Evolutionary conservation across 371 early-diverging fungal species (phyloP), one percentile per base, ranked within the genome.

Genomic region (Phascolomyces articulosus): DNA sequence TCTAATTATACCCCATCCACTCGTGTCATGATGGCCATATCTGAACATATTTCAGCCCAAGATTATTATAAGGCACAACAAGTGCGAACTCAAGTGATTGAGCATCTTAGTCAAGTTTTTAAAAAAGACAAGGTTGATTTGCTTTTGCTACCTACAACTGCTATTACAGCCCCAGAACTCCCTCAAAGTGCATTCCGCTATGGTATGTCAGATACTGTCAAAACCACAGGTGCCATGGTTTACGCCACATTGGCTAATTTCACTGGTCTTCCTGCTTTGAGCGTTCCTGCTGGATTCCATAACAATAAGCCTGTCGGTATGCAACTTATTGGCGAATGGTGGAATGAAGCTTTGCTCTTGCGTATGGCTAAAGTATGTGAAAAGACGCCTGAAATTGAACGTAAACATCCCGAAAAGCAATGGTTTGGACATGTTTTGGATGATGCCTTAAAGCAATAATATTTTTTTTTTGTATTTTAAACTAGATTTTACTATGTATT

Each of bases 311-410:
- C 91, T 8, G 76, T 90, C 34, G 90, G 87, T n/a, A 59, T 90
- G 57, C 93, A 92, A 57, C 83, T 92, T 58, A 86, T 87, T 82
- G 83, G 83, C 6, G 73, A 82, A 59, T 92, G 93, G 93, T 91
- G 83, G 79, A 77, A 88, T 59, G 91, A 91, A 69, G 87, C 81
- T 44, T 56, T 82, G 18, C 67, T 90, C 18, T 73, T 87, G 49
- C 78, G 87, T 34, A 74, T 89, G 54, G 90, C 86, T 8, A 80
- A 72, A 54, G 73, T 83, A 0, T 77, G 80, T 47, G 90, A 89
- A 49, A 65, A 69, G 13, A 26, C 34, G 11, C 69, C 79, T 4
- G 68, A 57, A 23, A 55, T 76, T 51, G 74, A 79, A 47, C 70
- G 74, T 31, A 70, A 65, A 23, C 71, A 72, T 49, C 54, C 58